Evolutionary conservation across 805 yeast species (phyloP).

Genomic region (Lipomyces starkeyi): DNA sequence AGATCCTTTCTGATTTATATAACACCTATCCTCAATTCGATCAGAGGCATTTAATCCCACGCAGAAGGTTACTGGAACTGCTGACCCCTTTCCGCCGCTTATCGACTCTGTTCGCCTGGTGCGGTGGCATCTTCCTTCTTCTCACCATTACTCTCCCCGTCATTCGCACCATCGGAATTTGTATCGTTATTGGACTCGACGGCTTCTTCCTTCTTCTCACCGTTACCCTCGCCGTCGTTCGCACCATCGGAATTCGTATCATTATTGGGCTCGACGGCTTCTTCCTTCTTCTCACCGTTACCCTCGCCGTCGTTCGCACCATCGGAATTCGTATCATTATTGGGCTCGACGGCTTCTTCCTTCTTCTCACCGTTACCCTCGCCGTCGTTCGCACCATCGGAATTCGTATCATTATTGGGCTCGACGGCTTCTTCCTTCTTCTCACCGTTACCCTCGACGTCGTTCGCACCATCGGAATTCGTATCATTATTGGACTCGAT

Average conservation of each 20-base stretch:
- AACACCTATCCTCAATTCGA: no score
- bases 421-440: neutral
- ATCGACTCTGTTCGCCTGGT: neutral
- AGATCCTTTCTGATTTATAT: no score
- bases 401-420: neutral
- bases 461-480: neutral
- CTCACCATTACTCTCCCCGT: neutral
- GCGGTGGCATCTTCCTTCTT: neutral
- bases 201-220: no score
- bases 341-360: neutral
- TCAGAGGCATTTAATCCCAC: no score
- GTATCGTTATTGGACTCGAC: neutral
- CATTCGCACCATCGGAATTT: neutral
- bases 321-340: neutral
- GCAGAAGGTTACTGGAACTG: no score
- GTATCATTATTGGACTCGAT: neutral
- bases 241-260: neutral
- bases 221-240: slow-evolving; percentile 3
- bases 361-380: no score
- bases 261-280: neutral
- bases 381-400: neutral
- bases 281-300: no score
- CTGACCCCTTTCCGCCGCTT: neutral
- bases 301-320: slow-evolving; percentile 3
- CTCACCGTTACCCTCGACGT: no score